Conservation (phyloP, 768 basidiomycete genomes). For the Amanita polypyramis region DNA sequence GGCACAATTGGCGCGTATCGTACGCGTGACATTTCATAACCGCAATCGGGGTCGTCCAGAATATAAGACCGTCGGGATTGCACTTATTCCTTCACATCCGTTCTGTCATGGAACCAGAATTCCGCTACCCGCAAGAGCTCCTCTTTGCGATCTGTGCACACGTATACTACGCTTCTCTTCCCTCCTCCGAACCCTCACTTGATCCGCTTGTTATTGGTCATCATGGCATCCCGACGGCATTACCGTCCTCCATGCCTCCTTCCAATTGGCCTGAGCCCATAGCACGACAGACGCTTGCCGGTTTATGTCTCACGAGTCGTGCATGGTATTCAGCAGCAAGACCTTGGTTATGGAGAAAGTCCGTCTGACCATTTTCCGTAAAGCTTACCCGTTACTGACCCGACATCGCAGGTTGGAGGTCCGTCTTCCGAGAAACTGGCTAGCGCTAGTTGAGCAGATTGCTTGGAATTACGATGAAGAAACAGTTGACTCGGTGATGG, state of each 20-base stretch:
- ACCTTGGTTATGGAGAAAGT: conserved; percentile 79
- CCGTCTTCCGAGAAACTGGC: conserved; percentile 76
- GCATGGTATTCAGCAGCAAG: conserved; percentile 77
- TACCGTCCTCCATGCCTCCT: conserved; percentile 68
- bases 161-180: conserved; percentile 54
- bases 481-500: conserved; percentile 54
- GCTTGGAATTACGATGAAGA: conserved; percentile 64
- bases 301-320: conserved; percentile 67
- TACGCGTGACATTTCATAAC: background rate
- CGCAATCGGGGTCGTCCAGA: background rate
- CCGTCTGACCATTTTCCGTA: conserved; percentile 12
- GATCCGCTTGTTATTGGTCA: conserved; percentile 52
- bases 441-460: conserved; percentile 71
- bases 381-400: background rate
- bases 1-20: background rate
- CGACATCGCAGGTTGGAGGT: conserved; percentile 47
- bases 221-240: conserved; percentile 43
- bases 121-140: conserved; percentile 60
- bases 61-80: conserved; percentile 9
- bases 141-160: conserved; percentile 64
- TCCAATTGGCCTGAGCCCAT: conserved; percentile 59
- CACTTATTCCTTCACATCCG: conserved; percentile 3
- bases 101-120: background rate
- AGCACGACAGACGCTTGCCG: conserved; percentile 54
- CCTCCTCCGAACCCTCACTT: conserved; percentile 46